Evolutionary conservation across 306 rosid species (phyloP).

Genomic region (Quercus robur): DNA sequence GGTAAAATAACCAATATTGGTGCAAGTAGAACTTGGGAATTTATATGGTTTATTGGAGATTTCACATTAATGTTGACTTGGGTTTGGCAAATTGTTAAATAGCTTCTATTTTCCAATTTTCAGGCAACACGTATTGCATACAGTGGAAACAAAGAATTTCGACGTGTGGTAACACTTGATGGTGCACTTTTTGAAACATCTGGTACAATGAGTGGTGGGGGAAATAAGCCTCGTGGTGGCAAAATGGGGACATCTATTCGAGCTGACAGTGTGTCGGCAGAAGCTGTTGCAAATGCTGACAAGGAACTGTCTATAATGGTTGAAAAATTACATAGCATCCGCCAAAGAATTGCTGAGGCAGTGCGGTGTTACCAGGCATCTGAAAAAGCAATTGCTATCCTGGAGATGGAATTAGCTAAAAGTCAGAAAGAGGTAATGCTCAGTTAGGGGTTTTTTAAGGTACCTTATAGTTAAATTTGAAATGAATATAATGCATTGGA

Average conservation of each 20-base stretch:
- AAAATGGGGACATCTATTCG: constrained; percentile 93
- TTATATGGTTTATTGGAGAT: not conserved
- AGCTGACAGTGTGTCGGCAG: constrained; percentile 69
- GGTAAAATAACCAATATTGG: not conserved
- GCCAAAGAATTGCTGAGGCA: constrained; percentile 59
- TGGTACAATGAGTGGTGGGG: constrained; percentile 98
- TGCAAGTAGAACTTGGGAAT: not conserved
- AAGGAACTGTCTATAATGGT: constrained; percentile 51
- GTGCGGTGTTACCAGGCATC: constrained; percentile 60
- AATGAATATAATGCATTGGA: not conserved
- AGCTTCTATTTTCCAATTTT: constrained; percentile 24
- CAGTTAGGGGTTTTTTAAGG: constrained; percentile 4
- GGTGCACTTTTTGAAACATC: constrained; percentile 87
- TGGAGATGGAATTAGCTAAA: constrained; percentile 91
- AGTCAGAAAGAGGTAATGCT: constrained; percentile 72
- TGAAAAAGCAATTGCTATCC: constrained; percentile 52
- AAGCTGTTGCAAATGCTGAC: constrained; percentile 77
- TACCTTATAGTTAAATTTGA: constrained; percentile 5
- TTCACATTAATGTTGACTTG: not conserved
- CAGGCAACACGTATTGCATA: constrained; percentile 88
- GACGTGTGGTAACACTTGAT: constrained; percentile 90
- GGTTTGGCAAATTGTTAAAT: constrained; percentile 9
- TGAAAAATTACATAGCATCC: constrained; percentile 51
- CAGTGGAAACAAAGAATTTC: constrained; percentile 58
- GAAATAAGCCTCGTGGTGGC: constrained; percentile 89